Evolutionary conservation across 768 basidiomycete genomes (phyloP).

Genomic region (Amanita pallidorosea): DNA sequence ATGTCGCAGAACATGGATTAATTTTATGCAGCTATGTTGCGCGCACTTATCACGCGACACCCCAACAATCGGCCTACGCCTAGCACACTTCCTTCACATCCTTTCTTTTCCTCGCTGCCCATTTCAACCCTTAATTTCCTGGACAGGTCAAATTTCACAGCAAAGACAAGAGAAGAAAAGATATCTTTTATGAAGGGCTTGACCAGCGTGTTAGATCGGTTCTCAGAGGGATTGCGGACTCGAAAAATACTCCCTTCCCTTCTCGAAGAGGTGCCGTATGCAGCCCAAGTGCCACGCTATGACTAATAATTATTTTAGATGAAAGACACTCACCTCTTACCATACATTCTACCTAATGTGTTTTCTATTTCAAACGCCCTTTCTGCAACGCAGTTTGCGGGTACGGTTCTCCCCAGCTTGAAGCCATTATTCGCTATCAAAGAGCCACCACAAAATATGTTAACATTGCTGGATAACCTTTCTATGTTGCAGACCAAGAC

Average conservation of each 20-base stretch:
- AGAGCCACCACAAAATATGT: constrained; percentile 96
- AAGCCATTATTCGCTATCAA: constrained; percentile 85
- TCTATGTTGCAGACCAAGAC: constrained; percentile 83
- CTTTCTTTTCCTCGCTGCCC: constrained; percentile 93
- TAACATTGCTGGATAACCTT: constrained; percentile 86
- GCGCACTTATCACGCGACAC: constrained; percentile 72
- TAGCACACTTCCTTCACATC: constrained; percentile 65
- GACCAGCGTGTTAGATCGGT: constrained; percentile 65
- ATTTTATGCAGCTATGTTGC: constrained; percentile 52
- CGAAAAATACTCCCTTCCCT: constrained; percentile 89
- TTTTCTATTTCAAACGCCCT: constrained; percentile 79
- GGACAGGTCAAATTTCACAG: constrained; percentile 90
- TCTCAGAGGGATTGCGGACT: constrained; percentile 77
- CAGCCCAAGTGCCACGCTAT: background rate
- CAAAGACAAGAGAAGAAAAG: constrained; percentile 92
- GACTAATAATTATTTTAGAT: constrained; percentile 37
- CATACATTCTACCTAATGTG: constrained; percentile 93
- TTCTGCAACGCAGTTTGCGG: constrained; percentile 71
- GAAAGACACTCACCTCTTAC: constrained; percentile 90
- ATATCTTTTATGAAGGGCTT: constrained; percentile 93
- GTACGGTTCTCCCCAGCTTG: constrained; percentile 72
- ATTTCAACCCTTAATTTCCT: constrained; percentile 95
- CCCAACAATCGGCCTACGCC: constrained; percentile 67
- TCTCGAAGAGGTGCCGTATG: constrained; percentile 68
- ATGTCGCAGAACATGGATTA: background rate